Evolutionary conservation across 2,329 filamentous ascomycete genomes (phyloP), one percentile per base, ranked within the genome.

Genomic region (Claviceps arundinis): DNA sequence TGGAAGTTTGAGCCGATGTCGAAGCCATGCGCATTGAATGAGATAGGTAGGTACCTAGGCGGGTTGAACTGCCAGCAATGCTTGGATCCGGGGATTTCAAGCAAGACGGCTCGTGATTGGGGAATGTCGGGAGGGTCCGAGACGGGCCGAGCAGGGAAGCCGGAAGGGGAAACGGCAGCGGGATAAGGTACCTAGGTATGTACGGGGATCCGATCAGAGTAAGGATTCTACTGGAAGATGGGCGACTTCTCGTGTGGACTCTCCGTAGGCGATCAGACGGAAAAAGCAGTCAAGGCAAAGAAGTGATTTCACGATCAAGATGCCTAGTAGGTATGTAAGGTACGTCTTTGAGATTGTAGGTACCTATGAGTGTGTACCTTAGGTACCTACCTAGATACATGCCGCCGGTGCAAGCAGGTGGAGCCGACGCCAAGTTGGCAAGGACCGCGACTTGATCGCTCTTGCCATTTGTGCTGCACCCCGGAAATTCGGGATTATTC

Each of bases 81-180:
- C 30, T 19, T 5, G 30, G 30, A 34, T 9, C 30, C 9, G 34
- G 51, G 40, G 19, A 47, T 44, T 30, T 14, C 40, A 19, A 46
- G n/a, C 6, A 17, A 8, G 24, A n/a, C 44, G 37, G 48, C 24
- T 41, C 30, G 52, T 53, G 52, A 53, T 53, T 53, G 52, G 52
- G 48, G 48, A 53, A 44, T 48, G 44, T 26, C 37, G 24, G 48
- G 30, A 19, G 17, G 17, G 22, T 34, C 42, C 34, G 44, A 50
- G 13, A 40, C 42, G 41, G 34, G 51, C 47, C 14, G 38, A 16
- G 38, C n/a, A n/a, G n/a, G n/a, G 38, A 40, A 34, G 30, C 26
- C 30, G 30, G 30, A 34, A 34, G 30, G 30, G 30, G 30, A 34
- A 34, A 11, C 30, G 30, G 9, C 30, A 34, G 9, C 30, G 30